Conservation (phyloP, 2,329 filamentous ascomycete species). For the Trichoderma atroviride region DNA sequence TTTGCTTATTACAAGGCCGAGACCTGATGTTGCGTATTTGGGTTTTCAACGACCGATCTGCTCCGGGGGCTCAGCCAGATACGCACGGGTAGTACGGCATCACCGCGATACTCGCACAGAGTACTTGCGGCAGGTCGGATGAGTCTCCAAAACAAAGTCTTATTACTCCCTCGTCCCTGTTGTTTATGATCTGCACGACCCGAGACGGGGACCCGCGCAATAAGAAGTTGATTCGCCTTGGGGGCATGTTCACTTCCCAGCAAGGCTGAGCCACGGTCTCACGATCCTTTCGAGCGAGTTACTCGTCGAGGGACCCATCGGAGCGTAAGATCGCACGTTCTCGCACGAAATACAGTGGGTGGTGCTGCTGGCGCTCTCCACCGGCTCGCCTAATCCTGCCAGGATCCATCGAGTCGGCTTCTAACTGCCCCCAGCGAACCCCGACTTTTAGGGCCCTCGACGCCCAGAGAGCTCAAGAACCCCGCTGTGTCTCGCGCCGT, state of each 20-base stretch:
- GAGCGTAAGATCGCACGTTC: constrained; percentile 8
- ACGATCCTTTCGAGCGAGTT: neutral
- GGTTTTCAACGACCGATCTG: neutral
- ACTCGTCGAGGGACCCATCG: neutral
- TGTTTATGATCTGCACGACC: constrained; percentile 7
- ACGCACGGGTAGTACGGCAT: neutral
- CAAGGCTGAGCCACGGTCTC: constrained; percentile 10
- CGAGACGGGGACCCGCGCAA: constrained; percentile 6
- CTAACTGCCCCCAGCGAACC: neutral
- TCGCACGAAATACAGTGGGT: neutral
- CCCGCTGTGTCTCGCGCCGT: constrained; percentile 16
- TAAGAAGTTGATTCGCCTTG: neutral
- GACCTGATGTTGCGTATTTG: neutral
- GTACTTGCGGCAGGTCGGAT: neutral
- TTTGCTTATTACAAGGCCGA: neutral
- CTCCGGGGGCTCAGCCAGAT: neutral
- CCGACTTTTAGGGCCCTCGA: constrained; percentile 4
- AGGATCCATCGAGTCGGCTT: neutral
- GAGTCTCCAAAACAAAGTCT: neutral
- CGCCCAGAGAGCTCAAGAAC: constrained; percentile 14
- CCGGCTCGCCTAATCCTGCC: constrained; percentile 1
- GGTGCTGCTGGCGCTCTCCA: constrained; percentile 8
- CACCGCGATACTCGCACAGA: neutral
- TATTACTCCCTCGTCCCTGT: neutral
- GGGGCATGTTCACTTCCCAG: neutral